Conservation (phyloP, 768 basidiomycete species). For the Megacollybia marginata region DNA sequence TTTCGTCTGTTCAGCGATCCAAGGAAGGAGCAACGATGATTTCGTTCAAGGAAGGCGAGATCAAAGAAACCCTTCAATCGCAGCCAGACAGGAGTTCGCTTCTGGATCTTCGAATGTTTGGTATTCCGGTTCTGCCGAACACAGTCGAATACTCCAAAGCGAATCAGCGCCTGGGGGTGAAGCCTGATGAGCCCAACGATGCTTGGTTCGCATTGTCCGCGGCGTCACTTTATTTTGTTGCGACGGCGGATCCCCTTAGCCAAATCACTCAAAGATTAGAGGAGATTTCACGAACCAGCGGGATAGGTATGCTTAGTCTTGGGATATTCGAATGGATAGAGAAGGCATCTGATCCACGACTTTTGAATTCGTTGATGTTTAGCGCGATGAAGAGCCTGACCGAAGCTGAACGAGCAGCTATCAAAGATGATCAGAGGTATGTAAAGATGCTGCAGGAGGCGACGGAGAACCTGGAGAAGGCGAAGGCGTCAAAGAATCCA, state of each 20-base stretch:
- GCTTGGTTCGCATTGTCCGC: too few species aligned
- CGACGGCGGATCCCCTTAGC: neutral
- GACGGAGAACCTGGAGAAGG: conserved; percentile 1
- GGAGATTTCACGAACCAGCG: neutral
- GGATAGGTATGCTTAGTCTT: conserved; percentile 2
- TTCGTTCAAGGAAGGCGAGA: too few species aligned
- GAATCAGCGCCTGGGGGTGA: too few species aligned
- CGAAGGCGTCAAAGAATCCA: neutral
- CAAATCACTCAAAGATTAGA: conserved; percentile 2
- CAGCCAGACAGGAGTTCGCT: too few species aligned
- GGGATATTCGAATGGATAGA: conserved; percentile 4
- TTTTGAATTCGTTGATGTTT: conserved; percentile 3
- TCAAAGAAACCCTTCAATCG: too few species aligned
- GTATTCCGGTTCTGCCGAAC: too few species aligned
- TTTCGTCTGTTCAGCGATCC: too few species aligned
- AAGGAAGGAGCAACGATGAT: too few species aligned
- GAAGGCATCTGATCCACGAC: conserved; percentile 3
- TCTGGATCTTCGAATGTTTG: too few species aligned
- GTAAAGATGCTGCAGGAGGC: conserved; percentile 3
- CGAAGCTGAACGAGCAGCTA: conserved; percentile 2
- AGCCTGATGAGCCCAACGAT: too few species aligned
- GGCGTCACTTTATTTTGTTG: neutral
- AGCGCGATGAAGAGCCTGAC: conserved; percentile 1
- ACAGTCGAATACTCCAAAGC: too few species aligned
- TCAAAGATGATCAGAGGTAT: conserved; percentile 1